Evolutionary conservation across 129 eudicot genomes (phyloP).

Genomic region (Centrapalus pauciflorus): DNA sequence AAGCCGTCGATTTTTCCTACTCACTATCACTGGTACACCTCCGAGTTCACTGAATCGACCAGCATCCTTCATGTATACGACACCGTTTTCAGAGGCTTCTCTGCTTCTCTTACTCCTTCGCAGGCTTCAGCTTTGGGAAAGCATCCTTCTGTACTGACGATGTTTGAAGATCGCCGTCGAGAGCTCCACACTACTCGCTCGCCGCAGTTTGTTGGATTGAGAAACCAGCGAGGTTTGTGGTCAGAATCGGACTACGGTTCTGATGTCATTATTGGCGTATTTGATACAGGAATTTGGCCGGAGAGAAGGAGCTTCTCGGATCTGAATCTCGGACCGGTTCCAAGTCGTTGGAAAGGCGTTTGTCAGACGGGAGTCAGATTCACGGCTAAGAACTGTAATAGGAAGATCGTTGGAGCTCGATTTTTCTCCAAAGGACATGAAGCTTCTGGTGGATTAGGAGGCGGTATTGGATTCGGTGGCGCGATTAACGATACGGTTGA

Average conservation of each 20-base stretch:
- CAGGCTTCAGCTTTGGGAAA: constrained; percentile 32
- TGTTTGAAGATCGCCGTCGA: constrained; percentile 61
- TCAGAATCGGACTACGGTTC: constrained; percentile 85
- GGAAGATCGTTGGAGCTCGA: constrained; percentile 67
- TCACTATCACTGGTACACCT: constrained; percentile 81
- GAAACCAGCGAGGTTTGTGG: constrained; percentile 80
- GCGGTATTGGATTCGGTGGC: constrained; percentile 50
- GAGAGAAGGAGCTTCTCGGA: constrained; percentile 84
- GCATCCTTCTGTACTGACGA: constrained; percentile 58
- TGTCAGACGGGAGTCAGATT: constrained; percentile 57
- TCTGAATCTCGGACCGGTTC: constrained; percentile 69
- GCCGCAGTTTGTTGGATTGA: constrained; percentile 68
- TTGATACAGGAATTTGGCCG: constrained; percentile 87
- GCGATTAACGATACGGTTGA: constrained; percentile 59
- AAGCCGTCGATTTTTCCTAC: constrained; percentile 84
- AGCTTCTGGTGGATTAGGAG: constrained; percentile 51
- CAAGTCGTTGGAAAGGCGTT: constrained; percentile 62
- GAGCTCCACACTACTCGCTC: constrained; percentile 80
- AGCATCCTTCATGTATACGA: constrained; percentile 66
- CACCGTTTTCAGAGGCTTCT: constrained; percentile 83
- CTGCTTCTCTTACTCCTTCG: constrained; percentile 52
- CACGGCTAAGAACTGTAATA: constrained; percentile 40
- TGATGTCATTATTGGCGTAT: constrained; percentile 65
- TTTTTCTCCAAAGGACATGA: constrained; percentile 76
- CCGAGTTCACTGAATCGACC: constrained; percentile 53